Base-by-base conservation (phyloP, 23 red algal species). In the Cyanidiococcus yangmingshanensis region DNA sequence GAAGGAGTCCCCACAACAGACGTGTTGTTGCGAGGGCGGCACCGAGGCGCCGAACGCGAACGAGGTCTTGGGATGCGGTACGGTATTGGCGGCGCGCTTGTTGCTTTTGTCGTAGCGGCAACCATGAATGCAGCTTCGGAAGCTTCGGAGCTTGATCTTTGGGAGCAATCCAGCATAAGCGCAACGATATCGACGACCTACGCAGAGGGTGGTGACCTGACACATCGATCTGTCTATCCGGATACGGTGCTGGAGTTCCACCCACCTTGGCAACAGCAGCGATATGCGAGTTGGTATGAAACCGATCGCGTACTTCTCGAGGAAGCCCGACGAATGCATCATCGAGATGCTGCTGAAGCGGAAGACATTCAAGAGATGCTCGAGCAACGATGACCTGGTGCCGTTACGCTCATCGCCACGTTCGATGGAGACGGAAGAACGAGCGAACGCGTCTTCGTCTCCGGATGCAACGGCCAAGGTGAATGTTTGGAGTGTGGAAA, bases 211-310 rank as follows among this genome's bases (percentile, higher is more conserved):
- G 32, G n/a, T 25, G 32, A 32, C 16, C 27, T 71, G 63, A 35
- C 21, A 2, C 63, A 35, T 32, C 63, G 63, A 7, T 35, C 21
- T 7, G 7, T 71, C 3, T 71, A 71, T 29, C 63, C 63, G 27
- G 63, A 71, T 35, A 35, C 63, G 27, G 32, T 71, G 63, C 32
- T 25, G 7, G 63, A 71, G 63, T 35, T 71, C 16, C 3, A 71
- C 27, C 63, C 63, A 35, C 63, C 63, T 12, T 71, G 63, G 63
- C n/a, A 71, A 35, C 63, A 25, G 63, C 63, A 32, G 63, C 63
- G 63, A 25, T 32, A 71, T 30, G 7, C 12, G 63, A 12, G 63
- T 7, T 71, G 63, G 63, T 71, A 25, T 25, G 63, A 71, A 29
- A 25, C 32, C 45, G 45, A 54, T 54, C 7, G 45, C 12, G 45